Evolutionary conservation across 805 yeast species (phyloP).

Genomic region (Starmerella geochares): DNA sequence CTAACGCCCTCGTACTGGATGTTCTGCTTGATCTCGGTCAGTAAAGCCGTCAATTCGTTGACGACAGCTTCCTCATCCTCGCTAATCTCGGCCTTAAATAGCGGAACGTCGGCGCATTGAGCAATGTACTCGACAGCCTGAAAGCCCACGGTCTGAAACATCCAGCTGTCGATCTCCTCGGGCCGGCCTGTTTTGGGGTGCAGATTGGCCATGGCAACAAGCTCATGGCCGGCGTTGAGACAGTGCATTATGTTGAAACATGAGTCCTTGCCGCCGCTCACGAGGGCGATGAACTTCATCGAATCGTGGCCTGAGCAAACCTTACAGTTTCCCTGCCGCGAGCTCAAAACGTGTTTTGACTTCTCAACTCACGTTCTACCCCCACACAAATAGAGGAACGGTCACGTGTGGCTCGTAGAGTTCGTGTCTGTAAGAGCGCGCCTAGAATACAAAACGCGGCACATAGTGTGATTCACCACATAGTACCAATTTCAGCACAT

Average conservation of each 20-base stretch:
- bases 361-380: no score
- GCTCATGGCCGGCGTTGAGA: slow-evolving; percentile 70
- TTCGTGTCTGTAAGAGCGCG: no score
- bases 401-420: no score
- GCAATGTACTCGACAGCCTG: slow-evolving; percentile 56
- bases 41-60: slow-evolving; percentile 59
- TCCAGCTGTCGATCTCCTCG: slow-evolving; percentile 82
- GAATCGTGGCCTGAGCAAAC: neutral
- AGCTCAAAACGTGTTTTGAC: neutral
- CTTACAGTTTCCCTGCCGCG: no score
- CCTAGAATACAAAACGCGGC: no score
- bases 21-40: slow-evolving; percentile 41
- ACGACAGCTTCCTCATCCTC: slow-evolving; percentile 78
- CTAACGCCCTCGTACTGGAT: slow-evolving; percentile 79
- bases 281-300: slow-evolving; percentile 86
- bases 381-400: no score
- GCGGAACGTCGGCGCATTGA: slow-evolving; percentile 66
- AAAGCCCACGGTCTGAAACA: slow-evolving; percentile 97
- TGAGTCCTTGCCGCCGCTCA: slow-evolving; percentile 95
- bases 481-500: no score
- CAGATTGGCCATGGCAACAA: slow-evolving; percentile 75
- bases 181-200: slow-evolving; percentile 41
- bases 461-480: no score
- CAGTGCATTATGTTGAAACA: slow-evolving; percentile 84
- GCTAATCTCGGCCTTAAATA: slow-evolving; percentile 55